These are phyloP conservation scores for Geranium rotundifolium DNA, from an alignment of 345 rosid species.

Conservation along the genomic window DNA sequence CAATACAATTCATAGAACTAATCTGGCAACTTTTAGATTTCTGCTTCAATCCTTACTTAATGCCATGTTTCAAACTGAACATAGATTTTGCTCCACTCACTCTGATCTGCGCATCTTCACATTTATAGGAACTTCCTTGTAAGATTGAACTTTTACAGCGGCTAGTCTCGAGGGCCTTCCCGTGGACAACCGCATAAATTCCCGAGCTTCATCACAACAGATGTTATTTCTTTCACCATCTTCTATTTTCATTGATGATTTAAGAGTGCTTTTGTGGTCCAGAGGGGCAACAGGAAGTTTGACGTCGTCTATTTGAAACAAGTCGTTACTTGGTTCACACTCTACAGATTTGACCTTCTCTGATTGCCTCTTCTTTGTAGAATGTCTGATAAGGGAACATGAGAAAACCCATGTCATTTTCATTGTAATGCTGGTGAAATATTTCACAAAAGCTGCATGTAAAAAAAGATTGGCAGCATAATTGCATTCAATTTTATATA, in stretches of 20 bases:
- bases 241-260: constrained; percentile 5
- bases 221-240: neutral
- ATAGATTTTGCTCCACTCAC: constrained; percentile 7
- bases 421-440: neutral
- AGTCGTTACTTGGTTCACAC: constrained; percentile 18
- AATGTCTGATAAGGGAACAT: constrained; percentile 13
- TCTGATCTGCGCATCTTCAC: constrained; percentile 50
- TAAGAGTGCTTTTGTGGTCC: constrained; percentile 3
- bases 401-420: neutral
- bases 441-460: neutral
- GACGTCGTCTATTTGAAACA: constrained; percentile 13
- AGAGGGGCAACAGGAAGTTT: constrained; percentile 18
- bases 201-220: constrained; percentile 21
- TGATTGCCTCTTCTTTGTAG: constrained; percentile 17
- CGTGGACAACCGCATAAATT: constrained; percentile 15
- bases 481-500: too few species aligned
- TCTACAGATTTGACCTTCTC: constrained; percentile 17
- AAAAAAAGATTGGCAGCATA: neutral
- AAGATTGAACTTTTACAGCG: constrained; percentile 47
- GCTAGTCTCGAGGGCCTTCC: constrained; percentile 54
- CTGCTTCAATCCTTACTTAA: neutral
- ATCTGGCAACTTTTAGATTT: too few species aligned
- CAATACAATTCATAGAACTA: too few species aligned
- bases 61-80: neutral
- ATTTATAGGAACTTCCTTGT: constrained; percentile 60